A percentile compares a stretch with the other conserved stretches of the same genome.
phyloP scores from a whole-genome alignment of 345 rosid genomes.

The Eucalyptus viminalis region DNA sequence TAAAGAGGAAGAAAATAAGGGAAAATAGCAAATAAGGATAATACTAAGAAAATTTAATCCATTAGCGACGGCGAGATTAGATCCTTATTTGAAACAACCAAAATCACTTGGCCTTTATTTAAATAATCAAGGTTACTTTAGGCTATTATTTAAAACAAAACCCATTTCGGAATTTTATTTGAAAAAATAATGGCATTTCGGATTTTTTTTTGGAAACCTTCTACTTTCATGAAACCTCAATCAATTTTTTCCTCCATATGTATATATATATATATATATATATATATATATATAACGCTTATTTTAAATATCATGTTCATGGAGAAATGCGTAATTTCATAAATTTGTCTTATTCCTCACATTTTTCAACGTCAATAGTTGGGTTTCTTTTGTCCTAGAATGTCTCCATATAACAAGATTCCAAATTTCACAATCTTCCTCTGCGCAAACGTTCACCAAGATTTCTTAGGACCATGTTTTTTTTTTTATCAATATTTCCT shows the following conservation, averaged over 20 bases:
- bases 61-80: too few relatives aligned
- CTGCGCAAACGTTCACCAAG: not conserved
- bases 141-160: too few relatives aligned
- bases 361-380: not conserved
- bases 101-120: too few relatives aligned
- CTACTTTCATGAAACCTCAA: not conserved
- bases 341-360: not conserved
- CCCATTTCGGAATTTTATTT: too few relatives aligned
- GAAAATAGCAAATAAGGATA: too few relatives aligned
- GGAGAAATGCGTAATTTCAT: not conserved
- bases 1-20: too few relatives aligned
- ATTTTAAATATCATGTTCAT: not conserved
- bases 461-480: not conserved
- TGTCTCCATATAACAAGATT: not conserved
- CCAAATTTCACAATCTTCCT: not conserved
- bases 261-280: too few relatives aligned
- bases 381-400: not conserved
- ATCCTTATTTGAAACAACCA: too few relatives aligned
- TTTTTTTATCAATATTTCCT: not conserved
- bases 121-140: fast-evolving
- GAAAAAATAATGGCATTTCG: too few relatives aligned
- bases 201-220: not conserved
- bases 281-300: not conserved
- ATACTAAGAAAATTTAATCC: too few relatives aligned
- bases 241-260: not conserved